These are phyloP conservation scores for Micractinium conductrix DNA, from an alignment of 139 green algal species.

Conservation along the genomic window DNA sequence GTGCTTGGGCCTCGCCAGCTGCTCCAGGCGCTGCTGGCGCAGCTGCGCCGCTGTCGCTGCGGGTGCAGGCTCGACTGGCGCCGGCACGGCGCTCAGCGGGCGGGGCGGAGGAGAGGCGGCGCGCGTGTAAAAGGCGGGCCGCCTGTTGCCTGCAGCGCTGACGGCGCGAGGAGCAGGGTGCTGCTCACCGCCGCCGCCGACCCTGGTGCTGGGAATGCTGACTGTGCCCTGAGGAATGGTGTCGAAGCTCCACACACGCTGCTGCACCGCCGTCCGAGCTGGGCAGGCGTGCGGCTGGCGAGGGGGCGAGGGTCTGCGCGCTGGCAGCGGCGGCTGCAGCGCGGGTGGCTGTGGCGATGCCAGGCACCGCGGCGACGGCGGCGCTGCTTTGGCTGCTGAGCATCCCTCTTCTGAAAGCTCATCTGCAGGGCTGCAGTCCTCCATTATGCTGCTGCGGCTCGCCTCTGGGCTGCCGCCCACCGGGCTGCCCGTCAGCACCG, in stretches of 20 bases:
- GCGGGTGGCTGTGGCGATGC: background rate
- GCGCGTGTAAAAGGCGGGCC: constrained; percentile 7
- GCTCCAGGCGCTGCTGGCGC: constrained; percentile 1
- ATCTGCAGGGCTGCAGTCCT: background rate
- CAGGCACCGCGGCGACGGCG: too few species aligned
- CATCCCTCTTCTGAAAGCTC: background rate
- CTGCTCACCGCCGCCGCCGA: background rate
- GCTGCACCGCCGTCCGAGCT: constrained; percentile 3
- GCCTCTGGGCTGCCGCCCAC: background rate
- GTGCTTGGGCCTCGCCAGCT: constrained; percentile 14
- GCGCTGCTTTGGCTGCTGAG: background rate
- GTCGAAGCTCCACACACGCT: constrained; percentile 12
- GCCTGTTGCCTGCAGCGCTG: background rate
- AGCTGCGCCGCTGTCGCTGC: background rate
- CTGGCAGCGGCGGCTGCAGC: background rate
- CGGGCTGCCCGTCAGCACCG: constrained; percentile 27
- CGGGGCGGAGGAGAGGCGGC: background rate
- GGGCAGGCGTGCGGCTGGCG: too few species aligned
- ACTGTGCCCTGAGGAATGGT: constrained; percentile 12
- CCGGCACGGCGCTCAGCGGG: background rate
- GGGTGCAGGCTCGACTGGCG: background rate
- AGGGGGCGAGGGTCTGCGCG: background rate
- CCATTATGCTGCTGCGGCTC: background rate
- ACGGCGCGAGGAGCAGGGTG: background rate
- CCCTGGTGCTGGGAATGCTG: background rate